Conservation (phyloP, 2,329 filamentous ascomycete species). For the Emmonsia crescens region DNA sequence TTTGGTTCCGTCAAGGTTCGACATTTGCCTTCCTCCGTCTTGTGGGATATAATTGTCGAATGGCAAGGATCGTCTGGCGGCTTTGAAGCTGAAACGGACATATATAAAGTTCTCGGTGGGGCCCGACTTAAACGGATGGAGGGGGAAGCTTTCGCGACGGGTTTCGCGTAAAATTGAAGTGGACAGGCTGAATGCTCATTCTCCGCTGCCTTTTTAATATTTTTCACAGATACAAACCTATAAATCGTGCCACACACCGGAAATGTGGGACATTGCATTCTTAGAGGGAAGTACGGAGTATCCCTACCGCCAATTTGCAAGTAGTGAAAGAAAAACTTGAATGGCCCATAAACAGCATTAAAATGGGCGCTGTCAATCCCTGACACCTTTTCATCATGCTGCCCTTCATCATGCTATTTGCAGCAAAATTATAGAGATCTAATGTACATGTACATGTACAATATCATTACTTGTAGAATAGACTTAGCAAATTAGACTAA, state of each 20-base stretch:
- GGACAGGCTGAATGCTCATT: not conserved
- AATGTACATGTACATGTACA: not conserved
- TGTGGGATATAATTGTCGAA: slow-evolving; percentile 28
- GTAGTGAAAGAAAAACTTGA: too few species aligned
- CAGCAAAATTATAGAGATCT: not conserved
- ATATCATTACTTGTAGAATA: not conserved
- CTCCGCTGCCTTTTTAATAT: not conserved
- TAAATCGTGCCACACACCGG: too few species aligned
- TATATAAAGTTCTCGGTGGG: slow-evolving; percentile 9
- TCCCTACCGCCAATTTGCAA: too few species aligned
- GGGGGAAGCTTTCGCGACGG: not conserved
- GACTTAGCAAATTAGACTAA: not conserved
- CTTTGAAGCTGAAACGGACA: slow-evolving; percentile 10
- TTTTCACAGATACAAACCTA: not conserved
- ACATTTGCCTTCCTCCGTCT: slow-evolving; percentile 18
- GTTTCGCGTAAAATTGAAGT: not conserved
- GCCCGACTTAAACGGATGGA: slow-evolving; percentile 1
- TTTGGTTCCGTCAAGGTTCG: slow-evolving; percentile 20
- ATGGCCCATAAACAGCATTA: too few species aligned
- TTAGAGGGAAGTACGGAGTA: too few species aligned
- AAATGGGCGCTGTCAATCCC: not conserved
- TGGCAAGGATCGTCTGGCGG: slow-evolving; percentile 24
- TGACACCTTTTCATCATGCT: not conserved
- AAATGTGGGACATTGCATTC: too few species aligned
- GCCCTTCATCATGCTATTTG: not conserved